Evolutionary conservation across 2,329 filamentous ascomycete species (phyloP).

Genomic region (Cladosporium sp.): DNA sequence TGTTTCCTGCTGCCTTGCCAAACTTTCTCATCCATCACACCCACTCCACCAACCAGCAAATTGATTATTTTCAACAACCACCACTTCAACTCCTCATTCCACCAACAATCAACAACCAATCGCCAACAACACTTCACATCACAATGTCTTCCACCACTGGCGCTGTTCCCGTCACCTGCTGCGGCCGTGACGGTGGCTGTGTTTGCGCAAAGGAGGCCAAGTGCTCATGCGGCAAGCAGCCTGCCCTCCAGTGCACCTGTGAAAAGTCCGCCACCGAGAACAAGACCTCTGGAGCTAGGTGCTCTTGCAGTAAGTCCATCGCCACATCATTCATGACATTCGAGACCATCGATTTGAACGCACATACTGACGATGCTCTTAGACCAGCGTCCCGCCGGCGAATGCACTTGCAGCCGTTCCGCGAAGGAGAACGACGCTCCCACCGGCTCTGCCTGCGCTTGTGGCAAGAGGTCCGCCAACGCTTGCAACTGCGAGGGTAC

Average conservation of each 20-base stretch:
- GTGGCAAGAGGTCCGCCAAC: conserved; percentile 66
- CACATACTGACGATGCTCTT: background rate
- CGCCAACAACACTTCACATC: background rate
- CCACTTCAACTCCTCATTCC: background rate
- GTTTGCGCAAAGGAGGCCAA: conserved; percentile 46
- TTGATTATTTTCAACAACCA: background rate
- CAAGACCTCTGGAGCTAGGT: conserved; percentile 64
- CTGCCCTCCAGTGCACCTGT: conserved; percentile 82
- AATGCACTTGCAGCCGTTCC: conserved; percentile 77
- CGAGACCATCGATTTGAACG: background rate
- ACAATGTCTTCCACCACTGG: conserved; percentile 37
- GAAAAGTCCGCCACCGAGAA: conserved; percentile 75
- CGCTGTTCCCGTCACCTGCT: conserved; percentile 53
- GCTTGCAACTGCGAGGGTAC: conserved; percentile 70
- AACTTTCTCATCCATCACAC: background rate
- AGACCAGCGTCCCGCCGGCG: conserved; percentile 69
- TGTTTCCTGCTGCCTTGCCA: background rate
- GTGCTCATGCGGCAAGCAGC: conserved; percentile 87
- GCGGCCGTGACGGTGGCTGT: conserved; percentile 51
- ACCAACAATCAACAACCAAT: background rate
- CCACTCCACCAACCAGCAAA: background rate
- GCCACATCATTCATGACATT: background rate
- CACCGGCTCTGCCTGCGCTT: conserved; percentile 64
- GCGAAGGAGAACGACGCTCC: conserved; percentile 63
- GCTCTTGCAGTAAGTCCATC: conserved; percentile 67